These are phyloP conservation scores for Paraurostyla sp. DNA, from an alignment of 73 alveolate genomes.

Conservation along the genomic window DNA sequence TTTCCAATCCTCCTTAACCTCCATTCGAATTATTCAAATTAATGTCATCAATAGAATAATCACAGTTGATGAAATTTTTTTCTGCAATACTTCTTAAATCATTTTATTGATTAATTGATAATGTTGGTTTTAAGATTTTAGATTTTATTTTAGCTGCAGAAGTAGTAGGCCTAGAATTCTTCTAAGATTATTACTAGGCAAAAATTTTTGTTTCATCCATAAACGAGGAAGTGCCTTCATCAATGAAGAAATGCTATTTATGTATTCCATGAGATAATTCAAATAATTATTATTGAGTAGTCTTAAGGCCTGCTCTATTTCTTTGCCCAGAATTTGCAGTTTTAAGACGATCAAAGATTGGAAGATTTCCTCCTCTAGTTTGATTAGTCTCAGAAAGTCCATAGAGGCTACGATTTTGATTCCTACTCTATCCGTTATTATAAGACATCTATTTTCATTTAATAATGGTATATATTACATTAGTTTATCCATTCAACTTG, in stretches of 20 bases:
- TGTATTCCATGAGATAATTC: not conserved
- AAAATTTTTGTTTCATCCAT: too few relatives aligned
- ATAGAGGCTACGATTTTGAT: not conserved
- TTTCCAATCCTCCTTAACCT: not conserved
- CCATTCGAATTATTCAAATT: not conserved
- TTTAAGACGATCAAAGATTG: not conserved
- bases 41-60: not conserved
- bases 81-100: not conserved
- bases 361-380: not conserved
- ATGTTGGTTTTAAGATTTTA: slow-evolving; percentile 6
- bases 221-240: too few relatives aligned
- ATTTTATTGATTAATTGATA: not conserved
- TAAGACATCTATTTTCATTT: not conserved
- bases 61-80: not conserved
- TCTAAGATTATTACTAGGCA: not conserved
- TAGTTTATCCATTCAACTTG: not conserved
- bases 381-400: not conserved
- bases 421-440: not conserved
- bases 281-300: not conserved
- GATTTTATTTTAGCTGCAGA: not conserved
- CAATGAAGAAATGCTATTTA: too few relatives aligned
- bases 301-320: not conserved
- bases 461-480: too few relatives aligned
- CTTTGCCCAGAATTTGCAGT: not conserved
- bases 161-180: not conserved